Evolutionary conservation across 2,329 filamentous ascomycete genomes (phyloP), one percentile per base, ranked within the genome.

Genomic region (Aspergillus aculeatinus): DNA sequence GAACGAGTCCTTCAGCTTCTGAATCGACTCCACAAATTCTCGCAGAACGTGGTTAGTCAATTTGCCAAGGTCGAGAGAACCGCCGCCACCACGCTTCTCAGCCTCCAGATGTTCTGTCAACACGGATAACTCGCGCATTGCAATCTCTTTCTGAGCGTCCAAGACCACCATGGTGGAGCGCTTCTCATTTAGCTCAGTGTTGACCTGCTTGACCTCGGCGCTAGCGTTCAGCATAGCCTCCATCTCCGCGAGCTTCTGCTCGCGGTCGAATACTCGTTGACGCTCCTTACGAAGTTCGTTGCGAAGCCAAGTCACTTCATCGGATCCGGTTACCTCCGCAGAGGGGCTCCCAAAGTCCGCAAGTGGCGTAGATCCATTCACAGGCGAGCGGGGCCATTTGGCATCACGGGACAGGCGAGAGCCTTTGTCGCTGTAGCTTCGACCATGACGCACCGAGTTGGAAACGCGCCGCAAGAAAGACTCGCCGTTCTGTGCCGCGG

Each of bases 111-210:
- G 94, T 50, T 93, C 91, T 4, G 92, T 93, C 69, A 97, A 85
- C 42, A 94, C 89, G 71, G 96, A 92, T 19, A 98, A 82, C 75
- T 98, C 92, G 47, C 91, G 89, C 69, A 98, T 91, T 78, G 96
- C 94, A 74, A 98, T 93, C 77, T 98, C 94, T 54, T 92, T 92
- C 76, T 97, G 92, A 0, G 93, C 94, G 73, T 98, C 94, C 55
- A 98, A 82, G 19, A 96, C 90, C 6, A 94, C 94, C 74, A 99
- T 95, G 0, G 95, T 98, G 70, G 96, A 96, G 60, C 95, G 85
- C 80, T 98, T 98, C 76, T 98, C 93, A 39, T 90, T 84, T 25
- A 98, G 81, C 72, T 93, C 94, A 68, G 89, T 92, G 76, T 96
- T 96, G 31, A 96, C 87, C 68, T 88, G 89, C 76, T 89, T 89